Base-by-base conservation (phyloP, 2,329 filamentous ascomycete genomes). In the Neurospora sp. region DNA sequence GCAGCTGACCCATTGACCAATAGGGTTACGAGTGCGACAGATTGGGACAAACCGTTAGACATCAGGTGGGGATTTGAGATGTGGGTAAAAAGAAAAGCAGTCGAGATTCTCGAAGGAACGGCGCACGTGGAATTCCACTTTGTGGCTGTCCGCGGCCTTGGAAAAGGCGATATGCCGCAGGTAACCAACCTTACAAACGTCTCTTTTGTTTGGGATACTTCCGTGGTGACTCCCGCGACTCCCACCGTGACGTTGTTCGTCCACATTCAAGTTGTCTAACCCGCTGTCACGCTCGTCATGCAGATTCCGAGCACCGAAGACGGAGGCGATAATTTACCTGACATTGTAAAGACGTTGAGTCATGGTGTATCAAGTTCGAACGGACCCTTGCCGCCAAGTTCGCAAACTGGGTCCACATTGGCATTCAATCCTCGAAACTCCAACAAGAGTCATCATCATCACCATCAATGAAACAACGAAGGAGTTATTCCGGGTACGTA, bases 1-100 rank as follows among this genome's bases (percentile, higher is more conserved):
- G 41, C 69, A 71, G 69, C 67, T 71, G 70, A 70, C 70, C 67
- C 43, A 72, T 72, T 70, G 71, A 52, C 69, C 71, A 72, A 72
- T 72, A 19, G 57, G 23, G 12, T n/a, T 39, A 0, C 41, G 6
- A 8, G 41, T 6, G 8, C 3, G n/a, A 46, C 41, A 19, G 41
- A 46, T 43, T 46, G 19, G 43, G n/a, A 46, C n/a, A 46, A 43
- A 8, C 33, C 33, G 28, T 33, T 33, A 46, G 41, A 43, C 41
- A 28, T 57, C 46, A 57, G 19, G 46, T 57, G 46, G 46, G 23
- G 46, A 17, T 33, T 17, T 8, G 11, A 57, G 23, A 57, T 12
- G 46, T 33, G 46, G 46, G 46, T 33, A 57, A 57, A 28, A 57
- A 33, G 46, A 57, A 33, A 28, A 28, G 28, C 4, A 28, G 28